Evolutionary conservation across 2,329 filamentous ascomycete genomes (phyloP), one percentile per base, ranked within the genome.

Genomic region (Endoconidiophora polonica): DNA sequence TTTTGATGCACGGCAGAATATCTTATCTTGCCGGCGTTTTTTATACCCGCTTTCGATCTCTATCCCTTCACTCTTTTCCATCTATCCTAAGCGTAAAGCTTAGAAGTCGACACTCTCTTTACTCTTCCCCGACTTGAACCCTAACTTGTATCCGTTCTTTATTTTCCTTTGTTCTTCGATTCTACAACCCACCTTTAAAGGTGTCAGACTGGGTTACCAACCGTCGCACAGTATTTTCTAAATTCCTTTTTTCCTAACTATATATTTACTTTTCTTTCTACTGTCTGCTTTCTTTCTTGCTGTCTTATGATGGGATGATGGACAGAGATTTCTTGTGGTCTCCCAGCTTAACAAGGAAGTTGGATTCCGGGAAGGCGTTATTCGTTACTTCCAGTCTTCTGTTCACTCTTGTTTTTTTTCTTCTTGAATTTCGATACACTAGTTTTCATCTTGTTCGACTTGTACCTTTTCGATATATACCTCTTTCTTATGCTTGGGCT

Each of bases 381-480:
- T 44, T 52, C 38, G 22, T 54, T 54, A 39, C 50, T 42, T 50
- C 33, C 29, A 16, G 52, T 6, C 54, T 44, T 44, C 20, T 37
- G 14, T 52, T 37, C 22, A 45, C 12, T 26, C 40, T 37, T 41
- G n/a, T 46, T 41, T 36, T 36, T 46, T 44, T 26, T n/a, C 41
- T 22, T 26, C 44, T 42, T 33, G 20, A 24, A 6, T 10, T 16
- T 29, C 29, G 16, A 16, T 36, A 43, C 18, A 12, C 18, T 43
- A 2, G 5, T 10, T 29, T 29, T 6, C 10, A 29, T 29, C 24
- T 29, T 7, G 6, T 29, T 29, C 3, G 10, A 29, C 6, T 29
- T 29, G 16, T 29, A 3, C 26, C 10, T 29, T 29, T 29, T 29
- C 6, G 16, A 18, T 2, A 18, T 18, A 18, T 29, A 5, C 5